phyloP scores from a whole-genome alignment of 2,329 filamentous ascomycete genomes.

The Ilyonectria sp. region DNA sequence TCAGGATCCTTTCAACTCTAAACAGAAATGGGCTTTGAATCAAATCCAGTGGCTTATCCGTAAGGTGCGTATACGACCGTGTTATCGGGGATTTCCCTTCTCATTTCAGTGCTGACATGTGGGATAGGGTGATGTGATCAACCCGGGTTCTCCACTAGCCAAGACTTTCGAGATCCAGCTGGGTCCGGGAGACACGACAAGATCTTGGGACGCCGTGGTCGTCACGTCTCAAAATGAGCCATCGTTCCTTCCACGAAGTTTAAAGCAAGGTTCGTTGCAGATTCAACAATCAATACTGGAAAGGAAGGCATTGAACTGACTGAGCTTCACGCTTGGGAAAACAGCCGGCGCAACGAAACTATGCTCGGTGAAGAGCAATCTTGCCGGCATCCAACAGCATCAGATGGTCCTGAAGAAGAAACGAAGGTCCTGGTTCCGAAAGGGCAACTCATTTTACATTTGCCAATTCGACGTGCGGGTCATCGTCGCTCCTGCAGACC shows the following conservation, averaged over 20 bases:
- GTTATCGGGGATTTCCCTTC: constrained; percentile 49
- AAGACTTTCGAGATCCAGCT: constrained; percentile 55
- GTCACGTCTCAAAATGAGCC: constrained; percentile 58
- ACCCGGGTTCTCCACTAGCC: constrained; percentile 53
- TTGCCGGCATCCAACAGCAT: constrained; percentile 56
- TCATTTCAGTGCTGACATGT: neutral
- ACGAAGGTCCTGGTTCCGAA: constrained; percentile 51
- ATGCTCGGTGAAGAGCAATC: constrained; percentile 58
- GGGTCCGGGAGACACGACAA: constrained; percentile 50
- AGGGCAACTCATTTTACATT: constrained; percentile 56
- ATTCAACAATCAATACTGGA: neutral
- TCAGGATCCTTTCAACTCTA: constrained; percentile 33
- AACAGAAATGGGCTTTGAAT: constrained; percentile 39
- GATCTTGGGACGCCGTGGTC: constrained; percentile 57
- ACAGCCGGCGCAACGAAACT: constrained; percentile 57
- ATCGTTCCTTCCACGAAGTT: constrained; percentile 53
- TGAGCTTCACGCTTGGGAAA: neutral
- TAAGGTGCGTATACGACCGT: constrained; percentile 56
- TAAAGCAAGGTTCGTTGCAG: constrained; percentile 54
- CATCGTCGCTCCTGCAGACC: constrained; percentile 68
- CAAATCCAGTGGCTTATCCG: constrained; percentile 45
- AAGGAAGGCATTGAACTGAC: neutral
- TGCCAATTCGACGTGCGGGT: constrained; percentile 67
- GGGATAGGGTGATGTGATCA: constrained; percentile 56
- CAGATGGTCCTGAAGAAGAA: constrained; percentile 58